A percentile compares a stretch with the other conserved stretches of the same genome.
These are phyloP conservation scores for Solanum chmielewskii DNA, from an alignment of 257 asterid species.

Conservation along the genomic window DNA sequence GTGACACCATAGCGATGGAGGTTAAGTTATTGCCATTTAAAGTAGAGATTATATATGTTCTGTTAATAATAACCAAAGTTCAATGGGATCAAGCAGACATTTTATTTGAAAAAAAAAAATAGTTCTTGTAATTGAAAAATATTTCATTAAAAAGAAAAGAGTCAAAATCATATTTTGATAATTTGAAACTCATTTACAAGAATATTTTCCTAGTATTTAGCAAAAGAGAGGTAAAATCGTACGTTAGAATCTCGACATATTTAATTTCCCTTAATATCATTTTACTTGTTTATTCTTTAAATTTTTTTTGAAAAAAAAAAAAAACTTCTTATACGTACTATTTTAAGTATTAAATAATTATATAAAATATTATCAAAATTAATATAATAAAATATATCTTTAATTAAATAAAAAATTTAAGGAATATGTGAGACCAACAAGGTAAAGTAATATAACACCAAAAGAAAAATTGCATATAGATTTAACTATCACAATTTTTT, in stretches of 20 bases:
- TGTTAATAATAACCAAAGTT: too few species aligned
- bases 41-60: too few species aligned
- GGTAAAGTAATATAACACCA: not conserved
- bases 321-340: fast-evolving
- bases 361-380: too few species aligned
- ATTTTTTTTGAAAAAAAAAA: too few species aligned
- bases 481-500: not conserved
- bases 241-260: not conserved
- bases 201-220: not conserved
- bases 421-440: too few species aligned
- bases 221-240: not conserved
- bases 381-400: too few species aligned
- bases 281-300: not conserved
- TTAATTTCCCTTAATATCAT: too few species aligned
- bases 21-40: not conserved
- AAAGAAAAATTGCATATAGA: not conserved
- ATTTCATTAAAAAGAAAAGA: not conserved
- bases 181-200: not conserved
- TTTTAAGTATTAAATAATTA: too few species aligned
- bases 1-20: not conserved
- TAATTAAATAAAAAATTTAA: too few species aligned
- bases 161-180: not conserved
- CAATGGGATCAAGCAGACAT: not conserved
- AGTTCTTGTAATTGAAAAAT: not conserved
- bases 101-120: too few species aligned